Evolutionary conservation across 257 asterid species (phyloP).

Genomic region (Eucommia ulmoides): DNA sequence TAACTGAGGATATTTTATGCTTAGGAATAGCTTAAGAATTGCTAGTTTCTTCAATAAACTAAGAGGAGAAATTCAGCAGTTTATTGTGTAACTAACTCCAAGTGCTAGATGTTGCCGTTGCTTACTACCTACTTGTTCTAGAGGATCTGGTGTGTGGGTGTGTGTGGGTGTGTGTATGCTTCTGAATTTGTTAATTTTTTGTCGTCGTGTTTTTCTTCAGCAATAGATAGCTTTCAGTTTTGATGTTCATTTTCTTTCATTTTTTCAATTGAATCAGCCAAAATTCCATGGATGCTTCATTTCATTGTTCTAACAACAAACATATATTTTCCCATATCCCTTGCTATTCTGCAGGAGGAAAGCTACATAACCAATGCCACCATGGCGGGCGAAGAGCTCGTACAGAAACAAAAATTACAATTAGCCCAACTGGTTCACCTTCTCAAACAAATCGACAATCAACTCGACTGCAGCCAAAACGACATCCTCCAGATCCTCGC

Average conservation of each 20-base stretch:
- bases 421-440: slow-evolving; percentile 40
- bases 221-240: background rate
- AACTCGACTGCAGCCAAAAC: slow-evolving; percentile 49
- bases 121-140: background rate
- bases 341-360: slow-evolving; percentile 34
- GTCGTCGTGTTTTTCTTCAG: background rate
- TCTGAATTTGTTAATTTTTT: background rate
- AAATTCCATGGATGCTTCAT: background rate
- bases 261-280: background rate
- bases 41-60: too few relatives aligned
- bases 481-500: slow-evolving; percentile 44
- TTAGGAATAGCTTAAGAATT: too few relatives aligned
- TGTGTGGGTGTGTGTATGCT: background rate
- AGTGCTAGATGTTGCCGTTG: too few relatives aligned
- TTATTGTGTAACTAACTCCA: too few relatives aligned
- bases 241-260: background rate
- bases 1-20: too few relatives aligned
- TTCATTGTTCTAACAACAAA: background rate
- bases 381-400: slow-evolving; percentile 40
- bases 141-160: background rate
- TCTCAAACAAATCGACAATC: slow-evolving; percentile 50
- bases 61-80: too few relatives aligned
- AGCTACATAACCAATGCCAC: slow-evolving; percentile 27
- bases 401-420: slow-evolving; percentile 45
- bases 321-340: background rate